Percentiles rank a stretch among this genome's conserved stretches.
Evolutionary conservation across 2,329 filamentous ascomycete genomes (phyloP).

Genomic region (Madurella fahalii): DNA sequence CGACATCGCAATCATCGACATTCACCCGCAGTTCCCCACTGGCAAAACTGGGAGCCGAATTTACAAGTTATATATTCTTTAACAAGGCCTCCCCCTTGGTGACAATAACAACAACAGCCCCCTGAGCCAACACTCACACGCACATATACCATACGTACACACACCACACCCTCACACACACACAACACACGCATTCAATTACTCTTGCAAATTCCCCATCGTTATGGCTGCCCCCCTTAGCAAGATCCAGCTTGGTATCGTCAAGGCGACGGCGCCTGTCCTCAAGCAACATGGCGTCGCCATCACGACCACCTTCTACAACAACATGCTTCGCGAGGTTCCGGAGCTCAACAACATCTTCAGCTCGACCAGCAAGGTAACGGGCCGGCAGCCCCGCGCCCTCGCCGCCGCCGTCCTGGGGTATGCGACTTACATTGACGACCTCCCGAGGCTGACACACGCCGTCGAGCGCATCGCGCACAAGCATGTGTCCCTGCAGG

Average conservation of each 20-base stretch:
- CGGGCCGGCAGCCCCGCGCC: slow-evolving; percentile 57
- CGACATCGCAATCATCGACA: neutral
- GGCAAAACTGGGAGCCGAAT: neutral
- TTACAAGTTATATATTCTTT: neutral
- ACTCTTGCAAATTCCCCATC: neutral
- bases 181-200: neutral
- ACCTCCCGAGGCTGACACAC: slow-evolving; percentile 50
- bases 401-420: slow-evolving; percentile 62
- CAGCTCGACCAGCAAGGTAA: slow-evolving; percentile 62
- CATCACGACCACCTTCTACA: slow-evolving; percentile 69
- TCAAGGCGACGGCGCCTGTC: slow-evolving; percentile 74
- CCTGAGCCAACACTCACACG: neutral
- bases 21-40: slow-evolving; percentile 3
- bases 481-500: slow-evolving; percentile 68
- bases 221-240: slow-evolving; percentile 44
- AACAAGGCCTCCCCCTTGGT: neutral
- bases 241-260: slow-evolving; percentile 60
- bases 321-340: slow-evolving; percentile 60
- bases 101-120: neutral
- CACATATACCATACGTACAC: neutral
- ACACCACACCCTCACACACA: neutral
- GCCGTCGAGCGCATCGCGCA: slow-evolving; percentile 58
- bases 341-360: slow-evolving; percentile 66
- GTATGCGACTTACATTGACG: slow-evolving; percentile 68
- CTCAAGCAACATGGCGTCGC: slow-evolving; percentile 62